These are phyloP conservation scores for Graphilbum ipis-grandicollis DNA, from an alignment of 2,329 filamentous ascomycete genomes.

Conservation along the genomic window DNA sequence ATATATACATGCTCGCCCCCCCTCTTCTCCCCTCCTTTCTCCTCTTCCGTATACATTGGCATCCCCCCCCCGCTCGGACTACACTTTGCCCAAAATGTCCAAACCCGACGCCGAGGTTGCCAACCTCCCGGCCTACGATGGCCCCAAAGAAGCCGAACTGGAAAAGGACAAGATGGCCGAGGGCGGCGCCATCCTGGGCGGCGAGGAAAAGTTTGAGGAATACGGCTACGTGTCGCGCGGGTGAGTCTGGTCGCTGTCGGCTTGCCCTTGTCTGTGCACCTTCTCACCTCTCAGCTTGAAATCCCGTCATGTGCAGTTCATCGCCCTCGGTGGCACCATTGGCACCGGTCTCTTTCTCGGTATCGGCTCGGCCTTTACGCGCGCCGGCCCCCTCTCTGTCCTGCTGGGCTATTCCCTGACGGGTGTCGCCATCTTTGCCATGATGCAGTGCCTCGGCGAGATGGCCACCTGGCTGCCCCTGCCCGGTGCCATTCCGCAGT, in stretches of 20 bases:
- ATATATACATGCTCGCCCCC: too few species aligned
- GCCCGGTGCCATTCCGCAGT: conserved; percentile 32
- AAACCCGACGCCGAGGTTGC: conserved; percentile 6
- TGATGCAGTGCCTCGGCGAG: conserved; percentile 28
- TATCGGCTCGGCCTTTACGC: conserved; percentile 23
- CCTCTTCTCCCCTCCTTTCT: too few species aligned
- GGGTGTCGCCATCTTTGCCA: conserved; percentile 25
- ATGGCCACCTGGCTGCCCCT: conserved; percentile 46
- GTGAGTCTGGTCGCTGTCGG: conserved; percentile 3
- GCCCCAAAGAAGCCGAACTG: conserved; percentile 1
- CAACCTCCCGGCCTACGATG: conserved; percentile 5
- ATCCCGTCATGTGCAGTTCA: conserved; percentile 28
- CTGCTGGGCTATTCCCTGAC: conserved; percentile 25
- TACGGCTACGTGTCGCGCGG: conserved; percentile 9
- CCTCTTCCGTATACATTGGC: too few species aligned
- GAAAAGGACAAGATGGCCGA: conserved; percentile 2
- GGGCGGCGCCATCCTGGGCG: conserved; percentile 4
- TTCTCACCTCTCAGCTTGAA: conserved; percentile 14
- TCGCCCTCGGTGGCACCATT: conserved; percentile 29
- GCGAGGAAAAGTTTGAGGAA: conserved; percentile 5
- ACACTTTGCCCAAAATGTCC: conserved; percentile 4
- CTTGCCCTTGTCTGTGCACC: neutral
- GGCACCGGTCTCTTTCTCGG: conserved; percentile 31
- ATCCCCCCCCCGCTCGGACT: neutral
- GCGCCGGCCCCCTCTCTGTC: conserved; percentile 24